Base-by-base conservation (phyloP, 352 stramenopile genomes). In the Pythium coloratum region DNA sequence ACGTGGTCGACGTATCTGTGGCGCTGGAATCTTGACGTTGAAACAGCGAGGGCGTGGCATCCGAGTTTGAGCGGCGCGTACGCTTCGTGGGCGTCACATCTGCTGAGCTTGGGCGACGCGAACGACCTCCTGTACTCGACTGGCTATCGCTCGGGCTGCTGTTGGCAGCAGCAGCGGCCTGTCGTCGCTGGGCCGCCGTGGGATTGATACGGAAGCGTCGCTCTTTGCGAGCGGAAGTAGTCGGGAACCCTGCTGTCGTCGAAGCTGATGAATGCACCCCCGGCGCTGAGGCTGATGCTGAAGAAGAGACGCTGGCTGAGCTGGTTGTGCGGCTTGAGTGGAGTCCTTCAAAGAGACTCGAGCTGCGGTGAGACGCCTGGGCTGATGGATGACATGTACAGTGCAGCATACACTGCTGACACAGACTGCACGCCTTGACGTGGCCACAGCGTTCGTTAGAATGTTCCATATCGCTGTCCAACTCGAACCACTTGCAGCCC, bases 401-500 rank as follows among this genome's bases (percentile, higher is more conserved):
- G 40, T 76, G 70, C 6, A 14, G 18, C 3, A 28, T 34, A 32
- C 70, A 76, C 28, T 76, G 64, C 26, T 72, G 64, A n/a, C 70
- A 76, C 56, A 59, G 2, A 14, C 18, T 16, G 24, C 70, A 76
- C 13, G 34, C 33, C 42, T 70, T 72, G 16, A 72, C 55, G 55
- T 72, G 71, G 2, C 70, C 64, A 46, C 70, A 76, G 3, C 69
- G 69, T n/a, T 71, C 69, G 20, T 20, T 68, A 0, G 57, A 24
- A 9, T 51, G 32, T 26, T 58, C 20, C 14, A 47, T 54, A 30
- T 53, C 46, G 26, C 49, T 24, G 33, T 72, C 70, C 56, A 76
- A 34, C 24, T 71, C 59, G 55, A 78, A 70, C 80, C 81, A 91
- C 59, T 87, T 88, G 53, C 83, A 91, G 0, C 78, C 78, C 36